Conservation (phyloP, 345 rosid genomes). For the Mallotus nudiflorus region DNA sequence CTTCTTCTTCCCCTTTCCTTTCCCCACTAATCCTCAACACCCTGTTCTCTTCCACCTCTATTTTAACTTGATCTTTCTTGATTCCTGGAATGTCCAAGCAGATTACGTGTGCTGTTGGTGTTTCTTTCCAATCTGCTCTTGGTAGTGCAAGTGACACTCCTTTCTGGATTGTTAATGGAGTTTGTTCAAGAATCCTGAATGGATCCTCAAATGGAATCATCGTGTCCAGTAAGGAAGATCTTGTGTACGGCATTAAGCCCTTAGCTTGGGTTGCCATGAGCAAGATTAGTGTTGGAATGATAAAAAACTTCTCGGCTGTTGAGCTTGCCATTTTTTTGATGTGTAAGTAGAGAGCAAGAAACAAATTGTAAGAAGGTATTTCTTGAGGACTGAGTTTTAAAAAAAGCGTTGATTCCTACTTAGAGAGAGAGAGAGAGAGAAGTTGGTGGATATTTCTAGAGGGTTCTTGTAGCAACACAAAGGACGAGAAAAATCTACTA, state of each 20-base stretch:
- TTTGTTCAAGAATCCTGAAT: constrained; percentile 42
- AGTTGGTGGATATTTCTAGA: too few species aligned
- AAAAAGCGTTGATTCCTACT: too few species aligned
- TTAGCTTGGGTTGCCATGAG: background rate
- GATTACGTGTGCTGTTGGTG: constrained; percentile 21
- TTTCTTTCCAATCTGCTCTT: constrained; percentile 46
- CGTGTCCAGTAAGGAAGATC: constrained; percentile 28
- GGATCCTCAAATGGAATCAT: constrained; percentile 44
- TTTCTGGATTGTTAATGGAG: constrained; percentile 35
- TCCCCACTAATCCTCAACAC: constrained; percentile 41
- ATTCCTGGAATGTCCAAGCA: constrained; percentile 38
- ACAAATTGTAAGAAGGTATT: too few species aligned
- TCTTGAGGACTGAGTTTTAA: too few species aligned
- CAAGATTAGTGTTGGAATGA: background rate
- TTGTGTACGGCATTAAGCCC: constrained; percentile 26
- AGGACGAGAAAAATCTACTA: too few species aligned
- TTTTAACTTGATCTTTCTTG: constrained; percentile 42
- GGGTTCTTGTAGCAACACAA: too few species aligned
- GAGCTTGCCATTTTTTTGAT: constrained; percentile 7
- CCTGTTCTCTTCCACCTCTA: constrained; percentile 40
- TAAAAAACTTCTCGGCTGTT: background rate
- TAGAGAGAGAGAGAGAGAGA: too few species aligned
- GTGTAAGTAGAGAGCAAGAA: too few species aligned
- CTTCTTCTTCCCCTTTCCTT: constrained; percentile 28
- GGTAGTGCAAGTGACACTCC: constrained; percentile 30